These are phyloP conservation scores for Rhodotorula toruloides DNA, from an alignment of 768 basidiomycete genomes.

Conservation along the genomic window DNA sequence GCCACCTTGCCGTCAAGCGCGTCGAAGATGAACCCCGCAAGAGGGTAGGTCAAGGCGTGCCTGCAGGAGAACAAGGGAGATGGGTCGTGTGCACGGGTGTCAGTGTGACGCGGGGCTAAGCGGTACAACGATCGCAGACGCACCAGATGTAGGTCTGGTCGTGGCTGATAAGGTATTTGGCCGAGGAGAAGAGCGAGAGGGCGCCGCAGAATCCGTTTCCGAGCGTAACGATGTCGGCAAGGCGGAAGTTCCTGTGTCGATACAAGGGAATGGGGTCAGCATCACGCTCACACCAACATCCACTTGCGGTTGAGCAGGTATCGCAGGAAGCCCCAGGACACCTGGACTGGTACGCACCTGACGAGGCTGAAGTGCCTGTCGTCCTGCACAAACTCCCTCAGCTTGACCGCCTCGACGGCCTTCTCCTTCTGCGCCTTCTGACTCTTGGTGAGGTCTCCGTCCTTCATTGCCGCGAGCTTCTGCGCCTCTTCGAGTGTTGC, in stretches of 20 bases:
- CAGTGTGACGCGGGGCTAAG: not conserved
- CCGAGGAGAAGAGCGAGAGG: constrained; percentile 88
- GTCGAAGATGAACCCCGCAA: constrained; percentile 95
- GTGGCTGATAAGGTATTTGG: constrained; percentile 73
- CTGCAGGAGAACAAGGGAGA: constrained; percentile 35
- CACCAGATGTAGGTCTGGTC: constrained; percentile 71
- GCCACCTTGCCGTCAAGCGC: constrained; percentile 97
- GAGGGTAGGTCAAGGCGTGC: constrained; percentile 76
- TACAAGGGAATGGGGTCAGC: not conserved
- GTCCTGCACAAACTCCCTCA: constrained; percentile 79
- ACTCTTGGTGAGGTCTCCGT: too few relatives aligned
- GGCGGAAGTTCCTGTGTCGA: constrained; percentile 75
- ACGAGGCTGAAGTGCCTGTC: constrained; percentile 97
- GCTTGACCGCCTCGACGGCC: constrained; percentile 47
- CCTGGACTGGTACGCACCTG: constrained; percentile 54
- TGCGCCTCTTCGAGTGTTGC: not conserved
- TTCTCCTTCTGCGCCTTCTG: too few relatives aligned
- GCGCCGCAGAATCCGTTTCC: constrained; percentile 99
- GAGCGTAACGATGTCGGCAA: constrained; percentile 96
- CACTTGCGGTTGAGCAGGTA: too few relatives aligned
- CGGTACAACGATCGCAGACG: not conserved
- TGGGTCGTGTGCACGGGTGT: too few relatives aligned
- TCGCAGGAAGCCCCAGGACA: not conserved
- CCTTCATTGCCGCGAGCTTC: not conserved
- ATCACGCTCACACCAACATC: not conserved